Evolutionary conservation across 2,329 filamentous ascomycete species (phyloP).

Genomic region (Venturia pyrina): DNA sequence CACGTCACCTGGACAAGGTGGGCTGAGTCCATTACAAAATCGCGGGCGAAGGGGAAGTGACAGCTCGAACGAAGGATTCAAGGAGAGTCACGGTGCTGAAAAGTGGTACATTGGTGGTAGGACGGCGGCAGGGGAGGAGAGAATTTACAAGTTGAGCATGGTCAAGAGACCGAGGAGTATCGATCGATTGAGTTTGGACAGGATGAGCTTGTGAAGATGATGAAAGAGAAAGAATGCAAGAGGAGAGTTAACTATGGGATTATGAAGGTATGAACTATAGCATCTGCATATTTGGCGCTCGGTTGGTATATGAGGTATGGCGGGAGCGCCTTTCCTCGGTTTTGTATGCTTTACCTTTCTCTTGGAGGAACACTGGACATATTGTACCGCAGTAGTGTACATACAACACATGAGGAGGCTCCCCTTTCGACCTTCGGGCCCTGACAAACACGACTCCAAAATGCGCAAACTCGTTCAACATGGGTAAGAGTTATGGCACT

Average conservation of each 20-base stretch:
- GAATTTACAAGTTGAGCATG: conserved; percentile 72
- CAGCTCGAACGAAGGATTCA: conserved; percentile 65
- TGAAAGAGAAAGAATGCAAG: background rate
- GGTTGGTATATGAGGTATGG: background rate
- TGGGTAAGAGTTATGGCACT: background rate
- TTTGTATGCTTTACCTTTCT: background rate
- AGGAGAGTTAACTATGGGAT: background rate
- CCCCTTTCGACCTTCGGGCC: background rate
- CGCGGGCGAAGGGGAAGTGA: conserved; percentile 56
- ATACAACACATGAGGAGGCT: background rate
- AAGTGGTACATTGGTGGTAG: conserved; percentile 76
- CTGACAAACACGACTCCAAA: background rate
- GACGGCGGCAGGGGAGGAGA: conserved; percentile 67
- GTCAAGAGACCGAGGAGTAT: conserved; percentile 63
- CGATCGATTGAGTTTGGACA: conserved; percentile 64
- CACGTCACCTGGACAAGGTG: conserved; percentile 18
- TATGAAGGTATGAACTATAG: background rate
- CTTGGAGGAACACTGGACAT: background rate
- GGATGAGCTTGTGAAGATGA: conserved; percentile 53
- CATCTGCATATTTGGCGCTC: background rate
- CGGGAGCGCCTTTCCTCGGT: background rate
- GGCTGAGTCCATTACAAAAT: conserved; percentile 6
- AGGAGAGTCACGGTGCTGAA: conserved; percentile 60
- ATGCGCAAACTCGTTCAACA: background rate
- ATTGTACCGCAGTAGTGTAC: background rate